phyloP scores from a whole-genome alignment of 495 filamentous ascomycete species.

The Schizothecium vesticola region DNA sequence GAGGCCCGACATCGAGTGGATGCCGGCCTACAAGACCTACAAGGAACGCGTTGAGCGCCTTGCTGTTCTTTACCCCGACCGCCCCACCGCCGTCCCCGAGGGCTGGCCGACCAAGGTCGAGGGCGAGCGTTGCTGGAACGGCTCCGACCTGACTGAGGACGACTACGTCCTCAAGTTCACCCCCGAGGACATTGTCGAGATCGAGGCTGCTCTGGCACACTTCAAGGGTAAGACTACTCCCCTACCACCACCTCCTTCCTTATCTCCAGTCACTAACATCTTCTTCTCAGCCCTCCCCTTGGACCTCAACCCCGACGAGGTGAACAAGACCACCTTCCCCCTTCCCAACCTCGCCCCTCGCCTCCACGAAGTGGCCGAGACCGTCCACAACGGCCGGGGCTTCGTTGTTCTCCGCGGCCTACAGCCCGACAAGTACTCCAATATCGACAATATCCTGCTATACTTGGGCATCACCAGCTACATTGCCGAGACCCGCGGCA shows the following conservation, averaged over 20 bases:
- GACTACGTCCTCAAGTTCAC: conserved; percentile 22
- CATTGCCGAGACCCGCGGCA: conserved; percentile 28
- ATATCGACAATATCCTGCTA: conserved; percentile 27
- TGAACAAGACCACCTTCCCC: conserved; percentile 20
- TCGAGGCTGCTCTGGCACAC: conserved; percentile 19
- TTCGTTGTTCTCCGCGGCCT: conserved; percentile 28
- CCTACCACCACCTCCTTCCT: background rate
- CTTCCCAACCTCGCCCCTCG: conserved; percentile 15
- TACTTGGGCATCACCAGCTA: conserved; percentile 30
- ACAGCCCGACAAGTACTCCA: conserved; percentile 24
- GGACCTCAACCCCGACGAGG: conserved; percentile 22
- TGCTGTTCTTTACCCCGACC: conserved; percentile 16
- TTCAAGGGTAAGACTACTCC: conserved; percentile 21
- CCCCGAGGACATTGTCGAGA: conserved; percentile 22
- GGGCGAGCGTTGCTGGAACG: conserved; percentile 22
- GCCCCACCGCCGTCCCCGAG: conserved; percentile 23
- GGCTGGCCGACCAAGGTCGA: conserved; percentile 24
- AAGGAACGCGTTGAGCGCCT: conserved; percentile 24
- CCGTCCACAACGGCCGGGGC: conserved; percentile 23
- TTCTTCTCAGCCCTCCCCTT: conserved; percentile 6
- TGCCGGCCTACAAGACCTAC: conserved; percentile 27
- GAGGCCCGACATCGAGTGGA: conserved; percentile 27
- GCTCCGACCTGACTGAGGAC: conserved; percentile 23
- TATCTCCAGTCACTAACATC: background rate
- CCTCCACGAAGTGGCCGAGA: conserved; percentile 15